Evolutionary conservation across 495 filamentous ascomycete species (phyloP).

Genomic region (Massariosphaeria phaeospora): DNA sequence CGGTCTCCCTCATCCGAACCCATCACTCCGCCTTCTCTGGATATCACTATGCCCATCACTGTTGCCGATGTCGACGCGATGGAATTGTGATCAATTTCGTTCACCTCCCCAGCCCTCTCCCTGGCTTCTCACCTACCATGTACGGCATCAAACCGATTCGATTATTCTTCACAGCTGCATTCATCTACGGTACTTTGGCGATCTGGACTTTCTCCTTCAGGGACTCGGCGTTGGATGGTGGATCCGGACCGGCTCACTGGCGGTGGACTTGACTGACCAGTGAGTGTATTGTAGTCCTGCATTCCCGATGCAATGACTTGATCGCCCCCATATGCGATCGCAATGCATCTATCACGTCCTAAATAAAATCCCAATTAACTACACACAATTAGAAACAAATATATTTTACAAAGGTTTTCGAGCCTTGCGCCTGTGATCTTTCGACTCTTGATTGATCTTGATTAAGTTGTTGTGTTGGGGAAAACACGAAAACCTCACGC

Average conservation of each 20-base stretch:
- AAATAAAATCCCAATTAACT: slow-evolving; percentile 17
- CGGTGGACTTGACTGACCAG: slow-evolving; percentile 14
- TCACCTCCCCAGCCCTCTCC: neutral
- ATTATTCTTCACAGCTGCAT: neutral
- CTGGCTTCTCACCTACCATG: neutral
- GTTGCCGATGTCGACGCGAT: slow-evolving; percentile 25
- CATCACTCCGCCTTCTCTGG: slow-evolving; percentile 14
- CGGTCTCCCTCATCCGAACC: slow-evolving; percentile 22
- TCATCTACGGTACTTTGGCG: neutral
- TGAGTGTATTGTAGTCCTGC: slow-evolving; percentile 26
- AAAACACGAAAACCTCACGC: neutral
- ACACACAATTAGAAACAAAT: slow-evolving; percentile 19
- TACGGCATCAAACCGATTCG: slow-evolving; percentile 10
- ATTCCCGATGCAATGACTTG: slow-evolving; percentile 19
- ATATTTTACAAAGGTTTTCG: neutral
- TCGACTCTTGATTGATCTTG: neutral
- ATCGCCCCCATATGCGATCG: slow-evolving; percentile 24
- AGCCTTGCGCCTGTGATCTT: neutral
- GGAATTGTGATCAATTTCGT: slow-evolving; percentile 18
- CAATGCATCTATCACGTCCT: slow-evolving; percentile 3
- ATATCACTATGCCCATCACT: slow-evolving; percentile 20
- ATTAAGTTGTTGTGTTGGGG: neutral
- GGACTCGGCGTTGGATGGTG: slow-evolving; percentile 16
- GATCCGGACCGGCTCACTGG: slow-evolving; percentile 15
- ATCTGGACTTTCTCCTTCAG: slow-evolving; percentile 12